Percentiles rank a stretch among this genome's conserved stretches.
Evolutionary conservation across 176 grass and related monocot genomes (phyloP).

Genomic region (Otatea glauca): DNA sequence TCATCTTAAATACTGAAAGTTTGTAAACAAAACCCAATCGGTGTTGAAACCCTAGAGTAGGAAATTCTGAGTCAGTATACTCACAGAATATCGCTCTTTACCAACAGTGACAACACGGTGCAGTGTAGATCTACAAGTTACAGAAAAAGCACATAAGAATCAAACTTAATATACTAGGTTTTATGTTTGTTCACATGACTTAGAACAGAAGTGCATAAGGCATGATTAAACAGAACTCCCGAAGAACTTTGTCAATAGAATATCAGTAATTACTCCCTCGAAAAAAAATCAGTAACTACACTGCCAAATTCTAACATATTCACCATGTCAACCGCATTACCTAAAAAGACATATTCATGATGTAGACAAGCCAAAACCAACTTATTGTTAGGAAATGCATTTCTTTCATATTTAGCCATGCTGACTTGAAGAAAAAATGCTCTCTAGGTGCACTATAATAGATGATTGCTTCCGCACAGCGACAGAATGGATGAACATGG

Average conservation of each 20-base stretch:
- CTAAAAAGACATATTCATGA: background rate
- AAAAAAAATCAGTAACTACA: background rate
- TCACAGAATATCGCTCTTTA: background rate
- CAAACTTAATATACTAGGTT: too few relatives aligned
- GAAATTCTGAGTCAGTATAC: background rate
- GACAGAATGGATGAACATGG: background rate
- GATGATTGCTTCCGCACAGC: background rate
- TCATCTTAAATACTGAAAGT: background rate
- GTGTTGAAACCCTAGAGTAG: background rate
- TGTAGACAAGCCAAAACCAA: conserved; percentile 28
- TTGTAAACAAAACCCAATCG: background rate
- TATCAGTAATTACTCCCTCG: too few relatives aligned
- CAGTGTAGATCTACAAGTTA: background rate
- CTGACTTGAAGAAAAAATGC: background rate
- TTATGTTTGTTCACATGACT: too few relatives aligned
- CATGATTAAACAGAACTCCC: conserved; percentile 10
- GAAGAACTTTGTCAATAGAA: background rate
- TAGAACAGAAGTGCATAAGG: too few relatives aligned
- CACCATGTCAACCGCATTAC: background rate
- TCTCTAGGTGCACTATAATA: background rate
- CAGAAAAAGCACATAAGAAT: too few relatives aligned
- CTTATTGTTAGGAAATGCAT: background rate
- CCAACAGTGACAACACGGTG: conserved; percentile 57
- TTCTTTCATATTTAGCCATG: background rate
- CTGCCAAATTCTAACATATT: too few relatives aligned